A percentile compares a stretch with the other conserved stretches of the same genome.
Evolutionary conservation across 352 stramenopile genomes (phyloP).

Genomic region (Phytophthora capsici): DNA sequence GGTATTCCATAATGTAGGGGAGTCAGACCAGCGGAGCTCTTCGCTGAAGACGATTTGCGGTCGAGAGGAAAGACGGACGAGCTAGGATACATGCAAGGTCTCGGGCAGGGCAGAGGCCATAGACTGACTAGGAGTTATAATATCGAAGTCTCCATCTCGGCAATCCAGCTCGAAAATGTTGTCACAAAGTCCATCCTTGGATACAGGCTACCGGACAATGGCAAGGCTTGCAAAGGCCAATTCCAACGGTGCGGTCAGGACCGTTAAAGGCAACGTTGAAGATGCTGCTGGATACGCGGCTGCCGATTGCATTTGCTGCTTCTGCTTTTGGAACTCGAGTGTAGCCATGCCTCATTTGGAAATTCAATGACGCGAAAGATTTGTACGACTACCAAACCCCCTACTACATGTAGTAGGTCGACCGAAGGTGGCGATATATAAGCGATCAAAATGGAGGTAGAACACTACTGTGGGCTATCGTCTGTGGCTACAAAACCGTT

Average conservation of each 20-base stretch:
- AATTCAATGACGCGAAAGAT: conserved; percentile 13
- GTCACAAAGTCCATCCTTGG: conserved; percentile 1
- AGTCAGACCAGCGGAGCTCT: conserved; percentile 8
- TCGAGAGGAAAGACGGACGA: conserved; percentile 27
- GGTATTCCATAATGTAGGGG: not conserved
- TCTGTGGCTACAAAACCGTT: conserved; percentile 57
- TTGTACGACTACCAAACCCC: too few species aligned
- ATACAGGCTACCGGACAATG: conserved; percentile 11
- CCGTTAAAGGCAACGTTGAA: conserved; percentile 8
- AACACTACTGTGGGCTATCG: not conserved
- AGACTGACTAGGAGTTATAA: conserved; percentile 4
- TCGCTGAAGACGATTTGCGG: conserved; percentile 21
- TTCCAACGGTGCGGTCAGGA: not conserved
- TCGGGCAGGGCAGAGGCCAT: too few species aligned
- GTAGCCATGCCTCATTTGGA: conserved; percentile 25
- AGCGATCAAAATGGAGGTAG: conserved; percentile 18
- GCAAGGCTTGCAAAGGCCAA: not conserved
- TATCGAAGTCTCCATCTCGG: not conserved
- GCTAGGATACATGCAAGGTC: conserved; percentile 25
- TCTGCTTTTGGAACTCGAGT: conserved; percentile 2
- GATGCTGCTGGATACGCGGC: conserved; percentile 2
- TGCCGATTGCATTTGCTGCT: conserved; percentile 10
- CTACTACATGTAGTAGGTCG: too few species aligned
- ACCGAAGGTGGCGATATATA: conserved; percentile 19
- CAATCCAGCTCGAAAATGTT: not conserved